Base-by-base conservation (phyloP, 192 early-diverging fungal species). In the Chytriomyces hyalinus region DNA sequence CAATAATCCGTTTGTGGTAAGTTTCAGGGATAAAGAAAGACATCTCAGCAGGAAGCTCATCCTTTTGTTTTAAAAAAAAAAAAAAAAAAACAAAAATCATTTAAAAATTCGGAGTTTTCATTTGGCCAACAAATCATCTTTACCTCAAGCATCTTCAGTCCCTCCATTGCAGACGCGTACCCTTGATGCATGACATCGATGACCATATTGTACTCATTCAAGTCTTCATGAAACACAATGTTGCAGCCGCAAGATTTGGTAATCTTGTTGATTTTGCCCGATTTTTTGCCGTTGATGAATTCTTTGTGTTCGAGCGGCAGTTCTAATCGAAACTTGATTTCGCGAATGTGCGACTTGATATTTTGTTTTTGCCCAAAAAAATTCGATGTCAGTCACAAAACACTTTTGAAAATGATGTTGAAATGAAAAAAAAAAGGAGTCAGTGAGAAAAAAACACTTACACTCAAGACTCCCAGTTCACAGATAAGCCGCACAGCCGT, bases 281-380 rank as follows among this genome's bases (percentile, higher is more conserved):
- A 92, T 82, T 95, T 95, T 79, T 95, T 95, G 63, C 94, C 94
- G 67, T 91, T 92, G 49, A 95, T 95, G 76, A 94, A 95, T 66
- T 95, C 94, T 7, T 89, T 86, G 73, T 95, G 94, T 71, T 93
- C 92, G 6, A 91, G 88, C 7, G 92, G 84, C 44, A 93, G 78
- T 67, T 95, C 94, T 24, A 95, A 80, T 66, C 89, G 88, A 73
- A 95, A 93, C 70, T 91, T 90, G 48, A 89, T 89, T 70, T 92
- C 90, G 17, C 88, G 76, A 59, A 90, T 85, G 46, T 79, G 43
- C 15, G 79, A 73, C 84, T 89, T 26, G 24, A 26, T 26, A 26
- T 26, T 26, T 26, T 26, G 24, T 26, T 26, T 13, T 36, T 2
- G 36, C 36, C 36, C 1, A 36, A 36, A 36, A 36, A 36, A 36